Conservation (phyloP, 345 rosid species). For the Ricinus communis region DNA sequence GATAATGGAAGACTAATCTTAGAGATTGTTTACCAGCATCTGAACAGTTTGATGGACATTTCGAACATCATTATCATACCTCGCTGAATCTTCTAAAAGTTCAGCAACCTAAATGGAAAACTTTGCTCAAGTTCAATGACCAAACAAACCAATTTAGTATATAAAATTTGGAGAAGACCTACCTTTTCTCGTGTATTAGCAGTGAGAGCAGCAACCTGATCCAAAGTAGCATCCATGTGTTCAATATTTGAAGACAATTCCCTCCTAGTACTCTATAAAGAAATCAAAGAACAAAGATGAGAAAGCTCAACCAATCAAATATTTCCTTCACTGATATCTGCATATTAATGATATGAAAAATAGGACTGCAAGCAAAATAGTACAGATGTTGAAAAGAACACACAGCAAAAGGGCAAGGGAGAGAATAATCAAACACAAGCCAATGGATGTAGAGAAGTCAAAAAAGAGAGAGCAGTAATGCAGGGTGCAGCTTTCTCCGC, state of each 20-base stretch:
- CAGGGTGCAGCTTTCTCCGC: neutral
- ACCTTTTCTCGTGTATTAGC: constrained; percentile 66
- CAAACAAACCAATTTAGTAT: neutral
- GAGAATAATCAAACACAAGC: neutral
- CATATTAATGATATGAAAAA: neutral
- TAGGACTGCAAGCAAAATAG: neutral
- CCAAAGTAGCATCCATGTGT: constrained; percentile 48
- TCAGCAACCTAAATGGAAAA: constrained; percentile 45
- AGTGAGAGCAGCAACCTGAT: constrained; percentile 52
- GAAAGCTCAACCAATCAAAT: neutral
- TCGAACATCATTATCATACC: constrained; percentile 48
- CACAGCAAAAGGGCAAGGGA: too few relatives aligned
- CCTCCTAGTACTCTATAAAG: constrained; percentile 59
- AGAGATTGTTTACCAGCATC: constrained; percentile 55
- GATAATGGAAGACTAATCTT: neutral
- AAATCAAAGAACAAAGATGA: constrained; percentile 2
- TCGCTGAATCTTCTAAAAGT: constrained; percentile 47
- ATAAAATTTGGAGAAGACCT: constrained; percentile 22
- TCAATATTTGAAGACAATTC: constrained; percentile 61
- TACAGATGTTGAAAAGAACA: neutral
- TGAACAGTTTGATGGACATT: constrained; percentile 65
- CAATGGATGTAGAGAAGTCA: too few relatives aligned
- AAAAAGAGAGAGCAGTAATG: neutral
- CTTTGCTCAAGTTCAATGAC: constrained; percentile 17
- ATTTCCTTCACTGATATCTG: neutral